Base-by-base conservation (phyloP, 257 asterid genomes). In the Solanum arcanum region DNA sequence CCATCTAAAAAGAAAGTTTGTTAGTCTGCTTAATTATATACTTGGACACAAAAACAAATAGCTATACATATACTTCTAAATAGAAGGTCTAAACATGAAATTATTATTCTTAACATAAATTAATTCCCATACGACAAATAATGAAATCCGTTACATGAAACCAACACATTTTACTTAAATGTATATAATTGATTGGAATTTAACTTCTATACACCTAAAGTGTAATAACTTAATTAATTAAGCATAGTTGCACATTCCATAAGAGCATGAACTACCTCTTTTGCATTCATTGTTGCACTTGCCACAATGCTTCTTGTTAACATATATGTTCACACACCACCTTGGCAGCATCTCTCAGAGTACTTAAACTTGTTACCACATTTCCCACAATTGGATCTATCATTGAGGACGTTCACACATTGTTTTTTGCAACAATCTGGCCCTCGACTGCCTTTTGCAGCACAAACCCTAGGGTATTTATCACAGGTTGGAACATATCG, bases 401-500 rank as follows among this genome's bases (percentile, higher is more conserved):
- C 62, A 52, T 52, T 52, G 62, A 52, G 1, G 62, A 52, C n/a
- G 62, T 52, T 52, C 62, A 52, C 62, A 3, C 62, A 52, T 88
- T 89, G 89, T 75, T 90, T 90, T 35, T 86, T 85, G 90, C 90
- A 91, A 84, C 92, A 91, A 82, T 90, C 90, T 15, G 86, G 89
- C 29, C 88, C 89, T 7, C 64, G 80, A 37, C 91, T 72, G 0
- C 62, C 62, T n/a, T 52, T 52, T 52, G 62, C n/a, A 73, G 89
- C 87, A 66, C 91, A 90, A 37, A 91, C 83, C 37, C 89, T 89
- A 9, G 90, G 91, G 80, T 86, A 90, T 37, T 84, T 69, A 37
- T 90, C 69, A 15, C 92, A 91, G 9, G 90, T 90, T 56, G 88
- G 59, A 13, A 31, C 75, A 37, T 31, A 62, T 23, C 35, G 74